Percentiles rank a stretch among this genome's conserved stretches.
phyloP scores from a whole-genome alignment of 108 stramenopile genomes.

The Conticribra guillardii region DNA sequence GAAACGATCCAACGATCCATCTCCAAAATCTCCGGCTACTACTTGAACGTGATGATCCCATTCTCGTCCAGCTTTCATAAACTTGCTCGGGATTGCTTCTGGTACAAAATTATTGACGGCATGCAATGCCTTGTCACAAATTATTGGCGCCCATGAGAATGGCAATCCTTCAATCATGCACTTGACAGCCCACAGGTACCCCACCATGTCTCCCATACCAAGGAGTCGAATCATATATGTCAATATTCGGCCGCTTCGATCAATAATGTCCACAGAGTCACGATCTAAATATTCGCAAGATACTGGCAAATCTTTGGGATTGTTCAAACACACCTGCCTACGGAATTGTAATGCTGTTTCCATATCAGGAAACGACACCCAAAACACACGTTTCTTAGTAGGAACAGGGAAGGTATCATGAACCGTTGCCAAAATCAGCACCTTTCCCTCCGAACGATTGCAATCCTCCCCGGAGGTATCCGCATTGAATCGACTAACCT shows the following conservation, averaged over 20 bases:
- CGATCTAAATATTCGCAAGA: constrained; percentile 84
- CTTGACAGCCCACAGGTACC: constrained; percentile 70
- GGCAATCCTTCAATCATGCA: constrained; percentile 64
- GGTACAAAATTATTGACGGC: constrained; percentile 64
- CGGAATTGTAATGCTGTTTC: constrained; percentile 76
- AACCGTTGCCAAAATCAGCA: constrained; percentile 84
- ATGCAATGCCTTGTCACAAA: constrained; percentile 67
- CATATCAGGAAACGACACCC: constrained; percentile 77
- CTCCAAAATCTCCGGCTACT: constrained; percentile 80
- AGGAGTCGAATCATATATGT: constrained; percentile 66
- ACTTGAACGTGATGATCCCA: constrained; percentile 77
- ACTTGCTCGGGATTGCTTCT: constrained; percentile 54
- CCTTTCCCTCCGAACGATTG: constrained; percentile 88
- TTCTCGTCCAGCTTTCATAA: constrained; percentile 55
- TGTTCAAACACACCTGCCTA: constrained; percentile 75
- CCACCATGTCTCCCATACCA: constrained; percentile 71
- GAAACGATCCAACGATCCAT: constrained; percentile 70
- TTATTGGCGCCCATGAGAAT: constrained; percentile 58
- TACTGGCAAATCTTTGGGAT: constrained; percentile 77
- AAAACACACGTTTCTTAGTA: constrained; percentile 64
- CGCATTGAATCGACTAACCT: constrained; percentile 82
- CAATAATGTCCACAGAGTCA: constrained; percentile 85
- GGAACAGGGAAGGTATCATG: constrained; percentile 86
- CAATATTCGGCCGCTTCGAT: constrained; percentile 69
- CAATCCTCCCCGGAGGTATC: constrained; percentile 78